These are phyloP conservation scores for Agrocybe praecox DNA, from an alignment of 768 basidiomycete genomes.

Conservation along the genomic window DNA sequence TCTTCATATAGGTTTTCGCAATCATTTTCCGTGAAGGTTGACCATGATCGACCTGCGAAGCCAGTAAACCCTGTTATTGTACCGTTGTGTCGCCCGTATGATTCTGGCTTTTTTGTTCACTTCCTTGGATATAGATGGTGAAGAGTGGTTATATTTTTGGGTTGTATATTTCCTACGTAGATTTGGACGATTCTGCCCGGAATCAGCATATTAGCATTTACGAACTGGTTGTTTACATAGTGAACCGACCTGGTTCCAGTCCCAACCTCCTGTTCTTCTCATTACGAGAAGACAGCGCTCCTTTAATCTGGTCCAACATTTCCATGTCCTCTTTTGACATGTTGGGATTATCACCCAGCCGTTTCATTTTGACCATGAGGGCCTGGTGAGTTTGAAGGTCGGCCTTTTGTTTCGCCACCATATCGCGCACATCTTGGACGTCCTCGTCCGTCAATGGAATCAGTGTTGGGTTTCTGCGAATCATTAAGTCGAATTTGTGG, in stretches of 20 bases:
- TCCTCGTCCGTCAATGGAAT: conserved; percentile 78
- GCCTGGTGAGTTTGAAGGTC: conserved; percentile 42
- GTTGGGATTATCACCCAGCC: conserved; percentile 40
- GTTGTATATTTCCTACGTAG: not conserved
- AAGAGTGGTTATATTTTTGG: conserved; percentile 1
- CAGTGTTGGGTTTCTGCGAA: conserved; percentile 75
- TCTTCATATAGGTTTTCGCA: conserved; percentile 25
- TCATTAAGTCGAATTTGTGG: conserved; percentile 45
- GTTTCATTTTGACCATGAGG: conserved; percentile 45
- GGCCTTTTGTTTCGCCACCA: conserved; percentile 51
- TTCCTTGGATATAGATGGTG: conserved; percentile 19
- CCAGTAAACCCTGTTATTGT: conserved; percentile 1
- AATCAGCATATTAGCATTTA: not conserved
- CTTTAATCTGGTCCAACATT: conserved; percentile 27
- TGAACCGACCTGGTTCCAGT: conserved; percentile 17
- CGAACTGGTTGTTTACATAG: not conserved
- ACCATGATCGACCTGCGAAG: conserved; percentile 1
- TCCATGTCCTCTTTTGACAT: conserved; percentile 30
- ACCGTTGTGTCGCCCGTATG: conserved; percentile 15
- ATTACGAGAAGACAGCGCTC: conserved; percentile 12
- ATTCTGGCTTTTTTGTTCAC: conserved; percentile 21
- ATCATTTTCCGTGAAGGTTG: conserved; percentile 20
- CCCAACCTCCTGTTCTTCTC: conserved; percentile 26
- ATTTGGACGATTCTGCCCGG: conserved; percentile 17
- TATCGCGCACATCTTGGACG: conserved; percentile 75